Evolutionary conservation across 352 stramenopile genomes (phyloP).

Genomic region (Phytophthora sansomeana): DNA sequence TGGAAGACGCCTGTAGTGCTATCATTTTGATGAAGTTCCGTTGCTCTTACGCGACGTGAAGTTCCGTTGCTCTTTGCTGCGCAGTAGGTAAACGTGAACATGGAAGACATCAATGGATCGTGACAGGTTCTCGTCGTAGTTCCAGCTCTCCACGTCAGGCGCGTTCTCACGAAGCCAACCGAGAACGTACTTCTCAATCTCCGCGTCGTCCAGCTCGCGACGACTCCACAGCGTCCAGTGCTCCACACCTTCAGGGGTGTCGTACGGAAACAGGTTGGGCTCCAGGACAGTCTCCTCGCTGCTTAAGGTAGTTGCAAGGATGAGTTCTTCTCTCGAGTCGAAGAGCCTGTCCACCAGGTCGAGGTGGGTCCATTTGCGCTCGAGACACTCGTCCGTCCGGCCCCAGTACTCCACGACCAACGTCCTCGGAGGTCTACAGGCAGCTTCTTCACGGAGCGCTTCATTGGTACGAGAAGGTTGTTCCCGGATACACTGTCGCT

Average conservation of each 20-base stretch:
- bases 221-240: constrained; percentile 88
- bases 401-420: constrained; percentile 85
- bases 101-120: constrained; percentile 90
- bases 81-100: constrained; percentile 84
- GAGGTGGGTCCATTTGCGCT: constrained; percentile 85
- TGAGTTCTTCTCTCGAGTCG: constrained; percentile 68
- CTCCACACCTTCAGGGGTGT: constrained; percentile 78
- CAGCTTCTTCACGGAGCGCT: neutral
- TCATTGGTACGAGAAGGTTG: neutral
- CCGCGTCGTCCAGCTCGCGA: constrained; percentile 60
- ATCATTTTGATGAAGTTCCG: no score
- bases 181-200: constrained; percentile 82
- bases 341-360: constrained; percentile 75
- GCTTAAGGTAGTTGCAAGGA: constrained; percentile 71
- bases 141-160: constrained; percentile 73
- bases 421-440: constrained; percentile 29
- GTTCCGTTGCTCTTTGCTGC: neutral
- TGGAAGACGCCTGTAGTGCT: no score
- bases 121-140: constrained; percentile 88
- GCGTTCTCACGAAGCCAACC: constrained; percentile 77
- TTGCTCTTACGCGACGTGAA: no score
- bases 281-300: constrained; percentile 70
- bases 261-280: constrained; percentile 89
- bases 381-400: constrained; percentile 81
- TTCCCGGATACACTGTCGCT: constrained; percentile 6